A percentile compares a stretch with the other conserved stretches of the same genome.
phyloP scores from a whole-genome alignment of 805 yeast species.

The Metschnikowia noctiluminum region DNA sequence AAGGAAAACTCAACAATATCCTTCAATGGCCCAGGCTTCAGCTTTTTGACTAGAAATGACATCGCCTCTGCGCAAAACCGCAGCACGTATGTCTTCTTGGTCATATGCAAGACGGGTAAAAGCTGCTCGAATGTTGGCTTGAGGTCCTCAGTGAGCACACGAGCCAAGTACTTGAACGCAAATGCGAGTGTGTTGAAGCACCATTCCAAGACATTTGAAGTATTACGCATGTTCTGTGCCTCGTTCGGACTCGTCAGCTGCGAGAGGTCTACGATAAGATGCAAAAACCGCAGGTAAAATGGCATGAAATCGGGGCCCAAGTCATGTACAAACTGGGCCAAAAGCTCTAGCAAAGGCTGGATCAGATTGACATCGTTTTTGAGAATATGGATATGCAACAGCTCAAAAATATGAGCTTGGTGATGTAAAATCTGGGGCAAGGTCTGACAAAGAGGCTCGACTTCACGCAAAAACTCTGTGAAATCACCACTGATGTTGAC shows the following conservation, averaged over 20 bases:
- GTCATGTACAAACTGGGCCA: slow-evolving; percentile 87
- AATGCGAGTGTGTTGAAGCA: slow-evolving; percentile 82
- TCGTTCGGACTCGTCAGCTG: slow-evolving; percentile 35
- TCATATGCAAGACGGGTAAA: slow-evolving; percentile 58
- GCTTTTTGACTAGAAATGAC: slow-evolving; percentile 75
- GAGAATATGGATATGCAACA: slow-evolving; percentile 45
- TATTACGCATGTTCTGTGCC: slow-evolving; percentile 51
- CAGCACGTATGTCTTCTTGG: slow-evolving; percentile 59
- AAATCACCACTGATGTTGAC: slow-evolving; percentile 74
- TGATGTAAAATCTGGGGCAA: slow-evolving; percentile 80
- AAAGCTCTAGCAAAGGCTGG: slow-evolving; percentile 73
- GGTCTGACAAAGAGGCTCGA: slow-evolving; percentile 57
- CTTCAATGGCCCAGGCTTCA: slow-evolving; percentile 46
- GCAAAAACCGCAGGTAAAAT: slow-evolving; percentile 55
- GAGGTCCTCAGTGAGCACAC: slow-evolving; percentile 58
- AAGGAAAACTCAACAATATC: slow-evolving; percentile 45
- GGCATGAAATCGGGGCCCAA: slow-evolving; percentile 86
- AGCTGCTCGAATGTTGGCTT: slow-evolving; percentile 65
- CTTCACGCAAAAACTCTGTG: slow-evolving; percentile 55
- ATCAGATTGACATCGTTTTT: slow-evolving; percentile 65
- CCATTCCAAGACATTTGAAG: slow-evolving; percentile 72
- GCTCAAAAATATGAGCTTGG: slow-evolving; percentile 52
- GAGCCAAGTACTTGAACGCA: slow-evolving; percentile 81
- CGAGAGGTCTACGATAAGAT: slow-evolving; percentile 47
- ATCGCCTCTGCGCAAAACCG: slow-evolving; percentile 89